Base-by-base conservation (phyloP, 805 yeast species). In the Metschnikowia arizonensis region DNA sequence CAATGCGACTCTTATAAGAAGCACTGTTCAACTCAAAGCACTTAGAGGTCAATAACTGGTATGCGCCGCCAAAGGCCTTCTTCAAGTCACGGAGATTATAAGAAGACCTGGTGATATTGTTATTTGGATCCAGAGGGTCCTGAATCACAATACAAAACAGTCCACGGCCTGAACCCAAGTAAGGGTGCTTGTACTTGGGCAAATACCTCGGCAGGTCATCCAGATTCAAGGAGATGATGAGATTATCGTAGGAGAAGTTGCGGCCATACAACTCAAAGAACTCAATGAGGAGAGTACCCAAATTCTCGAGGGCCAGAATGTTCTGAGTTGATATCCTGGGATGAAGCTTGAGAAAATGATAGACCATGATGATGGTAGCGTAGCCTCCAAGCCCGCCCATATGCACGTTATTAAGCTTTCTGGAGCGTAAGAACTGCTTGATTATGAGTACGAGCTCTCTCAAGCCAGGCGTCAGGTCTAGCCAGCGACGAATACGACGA, bases 371-470 rank as follows among this genome's bases (percentile, higher is more conserved):
- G 35, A 90, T 88, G n/a, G 88, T 86, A 6, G 97, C 81, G 61
- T 84, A 91, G 0, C 98, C 98, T 33, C 99, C 98, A 5, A 91
- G 68, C 0, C 98, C 98, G 42, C 99, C 99, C 18, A 82, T 82
- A 56, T 85, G 95, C 12, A 91, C 98, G 51, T 87, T 85, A 57
- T 89, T 88, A 49, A 90, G 69, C 47, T 76, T 79, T 56, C 97
- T 73, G 1, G 88, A 81, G 26, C 88, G 72, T 40, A 91, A 71
- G 58, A 90, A 91, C 60, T 87, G 96, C 64, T 93, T 90, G 5
- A 91, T 76, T 1, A 89, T 79, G 40, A 91, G 69, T 1, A 85
- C 95, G 40, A 91, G 65, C 58, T 89, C 95, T 52, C 96, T 69
- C 42, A 91, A 66, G 0, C 95, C 96, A 0, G 95, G 91, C 1